phyloP scores from a whole-genome alignment of 495 filamentous ascomycete genomes.

The Neurospora sp. region DNA sequence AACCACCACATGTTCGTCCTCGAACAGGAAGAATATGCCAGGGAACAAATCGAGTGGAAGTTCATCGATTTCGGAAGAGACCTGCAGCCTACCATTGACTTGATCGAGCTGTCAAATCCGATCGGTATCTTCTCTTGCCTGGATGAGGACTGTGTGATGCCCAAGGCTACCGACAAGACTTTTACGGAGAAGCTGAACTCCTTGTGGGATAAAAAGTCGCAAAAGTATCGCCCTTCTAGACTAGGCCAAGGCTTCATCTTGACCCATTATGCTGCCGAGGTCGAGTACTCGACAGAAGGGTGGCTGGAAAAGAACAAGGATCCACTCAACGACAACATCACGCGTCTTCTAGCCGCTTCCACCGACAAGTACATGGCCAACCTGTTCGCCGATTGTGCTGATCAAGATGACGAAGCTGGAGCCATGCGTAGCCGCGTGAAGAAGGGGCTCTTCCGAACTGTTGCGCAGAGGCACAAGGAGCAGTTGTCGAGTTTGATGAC shows the following conservation, averaged over 20 bases:
- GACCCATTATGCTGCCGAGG: conserved; percentile 97
- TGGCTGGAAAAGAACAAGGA: conserved; percentile 99
- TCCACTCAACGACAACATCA: conserved; percentile 93
- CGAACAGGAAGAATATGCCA: conserved; percentile 96
- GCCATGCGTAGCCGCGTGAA: conserved; percentile 76
- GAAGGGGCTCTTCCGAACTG: conserved; percentile 93
- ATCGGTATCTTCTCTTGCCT: conserved; percentile 98
- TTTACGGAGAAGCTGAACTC: conserved; percentile 97
- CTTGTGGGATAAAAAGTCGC: conserved; percentile 90
- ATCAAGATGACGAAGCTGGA: conserved; percentile 54
- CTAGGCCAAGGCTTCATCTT: conserved; percentile 89
- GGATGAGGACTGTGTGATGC: conserved; percentile 98
- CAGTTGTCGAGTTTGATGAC: conserved; percentile 89
- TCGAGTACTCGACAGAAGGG: conserved; percentile 89
- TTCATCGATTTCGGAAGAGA: conserved; percentile 99
- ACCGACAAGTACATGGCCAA: conserved; percentile 71
- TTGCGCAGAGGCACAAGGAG: conserved; percentile 96
- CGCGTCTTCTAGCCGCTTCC: conserved; percentile 73
- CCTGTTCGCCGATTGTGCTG: conserved; percentile 81
- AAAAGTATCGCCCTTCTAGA: conserved; percentile 83
- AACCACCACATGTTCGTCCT: conserved; percentile 99
- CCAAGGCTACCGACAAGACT: conserved; percentile 91
- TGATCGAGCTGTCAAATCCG: conserved; percentile 92
- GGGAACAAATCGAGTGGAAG: conserved; percentile 98
- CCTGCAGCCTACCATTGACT: conserved; percentile 92